Conservation (phyloP, 1,284 basidiomycete species). For the Rhodotorula sp. region DNA sequence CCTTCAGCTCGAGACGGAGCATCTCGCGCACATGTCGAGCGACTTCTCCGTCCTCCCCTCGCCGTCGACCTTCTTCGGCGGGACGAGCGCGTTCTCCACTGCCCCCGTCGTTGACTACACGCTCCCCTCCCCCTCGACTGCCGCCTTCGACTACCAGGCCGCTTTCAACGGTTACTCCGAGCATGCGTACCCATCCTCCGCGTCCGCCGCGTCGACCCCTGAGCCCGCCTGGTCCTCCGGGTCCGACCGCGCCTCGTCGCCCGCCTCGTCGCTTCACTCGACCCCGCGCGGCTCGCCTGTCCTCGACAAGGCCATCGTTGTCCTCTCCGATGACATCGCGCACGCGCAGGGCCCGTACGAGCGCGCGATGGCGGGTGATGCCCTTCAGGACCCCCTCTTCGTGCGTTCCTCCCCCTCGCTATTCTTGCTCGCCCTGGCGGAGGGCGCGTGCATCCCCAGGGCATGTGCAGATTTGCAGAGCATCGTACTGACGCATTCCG, state of each 20-base stretch:
- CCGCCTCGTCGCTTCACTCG: conserved; percentile 2
- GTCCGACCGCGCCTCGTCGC: conserved; percentile 6
- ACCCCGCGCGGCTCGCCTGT: background rate
- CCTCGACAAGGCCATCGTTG: background rate
- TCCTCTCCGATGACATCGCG: background rate
- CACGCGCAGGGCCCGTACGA: background rate
- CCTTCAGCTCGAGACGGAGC: background rate
- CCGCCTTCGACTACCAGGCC: conserved; percentile 10
- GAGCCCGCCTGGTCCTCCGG: background rate
- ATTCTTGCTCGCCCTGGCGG: background rate
- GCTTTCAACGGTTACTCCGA: background rate
- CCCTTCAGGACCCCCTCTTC: background rate
- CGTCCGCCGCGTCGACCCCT: background rate
- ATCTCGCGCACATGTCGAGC: background rate
- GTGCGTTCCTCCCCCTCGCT: background rate
- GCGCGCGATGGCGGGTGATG: background rate
- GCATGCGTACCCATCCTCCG: background rate
- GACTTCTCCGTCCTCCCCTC: conserved; percentile 18
- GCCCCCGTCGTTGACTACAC: background rate
- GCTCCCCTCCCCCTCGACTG: background rate
- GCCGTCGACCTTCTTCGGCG: conserved; percentile 9
- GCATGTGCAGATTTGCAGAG: background rate
- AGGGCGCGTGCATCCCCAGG: too few relatives aligned
- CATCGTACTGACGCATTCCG: background rate
- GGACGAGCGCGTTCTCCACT: background rate